Evolutionary conservation across 2,329 filamentous ascomycete species (phyloP), one percentile per base, ranked within the genome.

Genomic region (Cytospora piceae): DNA sequence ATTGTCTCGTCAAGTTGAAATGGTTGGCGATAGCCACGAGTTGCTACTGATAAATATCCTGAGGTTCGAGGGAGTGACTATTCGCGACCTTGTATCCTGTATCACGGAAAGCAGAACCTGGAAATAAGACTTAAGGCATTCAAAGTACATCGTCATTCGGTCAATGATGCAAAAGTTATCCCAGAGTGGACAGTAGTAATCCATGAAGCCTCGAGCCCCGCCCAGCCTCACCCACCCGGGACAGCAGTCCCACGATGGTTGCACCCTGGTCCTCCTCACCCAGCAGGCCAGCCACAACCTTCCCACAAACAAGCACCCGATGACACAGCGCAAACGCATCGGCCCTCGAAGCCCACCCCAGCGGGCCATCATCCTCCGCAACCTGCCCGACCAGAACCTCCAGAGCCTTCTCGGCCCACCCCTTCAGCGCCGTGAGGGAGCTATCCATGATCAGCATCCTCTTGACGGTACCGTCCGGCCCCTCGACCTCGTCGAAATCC

Each of bases 291-390:
- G 56, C 52, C 59, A 69, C 32, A 7, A 78, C 75, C 24, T 73
- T 73, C 0, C 77, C 79, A 31, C 75, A 73, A 3, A 78, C 71
- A n/a, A 84, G 55, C n/a, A 85, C 71, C 17, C 80, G 77, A 6
- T 80, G 78, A 56, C 84, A 85, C 52, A 90, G 77, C 2, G 83
- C 82, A 74, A 93, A 94, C 0, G 89, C 85, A 34, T 88, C 85
- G 0, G 87, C 82, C 64, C 88, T 87, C 1, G 89, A 88, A 1
- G 85, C 85, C 88, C 90, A 93, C 8, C 92, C 91, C 39, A 96
- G 77, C 11, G 90, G 82, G 0, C 90, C 89, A 72, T 93, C 90
- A 1, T 74, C 73, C 24, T 81, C 76, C 0, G 68, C 68, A 3
- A 72, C 70, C 9, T 77, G 58, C 1, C 58, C 66, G 5, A 72